Evolutionary conservation across 164 flowering plant species (phyloP), one percentile per base, ranked within the genome.

Genomic region (Umbellularia californica): DNA sequence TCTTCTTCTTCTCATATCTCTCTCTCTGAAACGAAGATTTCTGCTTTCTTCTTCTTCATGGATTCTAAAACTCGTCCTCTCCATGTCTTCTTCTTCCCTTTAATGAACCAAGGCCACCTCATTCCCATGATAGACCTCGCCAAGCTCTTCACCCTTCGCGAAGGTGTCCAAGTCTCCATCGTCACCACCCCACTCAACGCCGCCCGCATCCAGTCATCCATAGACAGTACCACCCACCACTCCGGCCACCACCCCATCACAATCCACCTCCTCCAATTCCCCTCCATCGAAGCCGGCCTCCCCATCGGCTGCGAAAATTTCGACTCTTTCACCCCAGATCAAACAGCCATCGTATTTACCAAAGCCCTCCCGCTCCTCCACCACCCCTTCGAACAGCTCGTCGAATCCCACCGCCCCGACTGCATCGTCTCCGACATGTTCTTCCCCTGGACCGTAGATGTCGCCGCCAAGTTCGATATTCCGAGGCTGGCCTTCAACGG

Each of bases 401-500:
- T 86, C 0, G 47, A 55, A 11, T 75, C 80, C 60, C 62, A 23
- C 13, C 79, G 24, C 14, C 86, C 87, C 0, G 72, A 84, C 70
- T 76, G 73, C 70, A 15, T 85, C 47, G 79, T 86, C 5, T 77
- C 85, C 22, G 85, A 86, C 74, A 67, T 82, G 76, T 77, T 77
- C 74, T 70, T 78, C 27, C 79, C 83, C 0, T 84, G 84, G 80
- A 79, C 84, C 0, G 70, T 73, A 1, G 86, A 82, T 22, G 51
- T 72, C 0, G 81, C 88, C 1, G 15, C 14, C 52, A 75, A 77
- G 58, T 72, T 70, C 62, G 78, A 78, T 3, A 76, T 85, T 3
- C 86, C 85, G 0, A 77, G 85, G 69, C 41, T 85, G 14, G 27
- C 50, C 15, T 85, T 85, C 64, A 65, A 70, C 66, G 82, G 81